Conservation (phyloP, 2,329 filamentous ascomycete species). For the Ophiostoma sp. region DNA sequence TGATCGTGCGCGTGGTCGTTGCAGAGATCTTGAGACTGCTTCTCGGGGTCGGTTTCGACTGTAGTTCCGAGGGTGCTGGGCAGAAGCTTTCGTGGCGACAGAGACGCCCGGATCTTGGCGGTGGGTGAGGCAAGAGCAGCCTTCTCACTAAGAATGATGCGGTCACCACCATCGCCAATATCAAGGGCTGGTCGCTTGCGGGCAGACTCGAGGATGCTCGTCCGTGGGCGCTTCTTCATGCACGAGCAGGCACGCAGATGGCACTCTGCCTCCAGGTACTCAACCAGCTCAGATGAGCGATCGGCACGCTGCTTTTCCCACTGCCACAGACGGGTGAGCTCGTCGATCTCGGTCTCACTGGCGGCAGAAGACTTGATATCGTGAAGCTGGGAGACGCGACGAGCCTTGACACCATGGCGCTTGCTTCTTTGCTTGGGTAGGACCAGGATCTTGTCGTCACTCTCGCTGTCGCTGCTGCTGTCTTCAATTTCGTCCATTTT, state of each 20-base stretch:
- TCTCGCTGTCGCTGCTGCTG: constrained; percentile 13
- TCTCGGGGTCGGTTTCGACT: not conserved
- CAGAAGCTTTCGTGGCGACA: constrained; percentile 29
- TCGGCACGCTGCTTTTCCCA: constrained; percentile 60
- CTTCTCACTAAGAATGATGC: constrained; percentile 40
- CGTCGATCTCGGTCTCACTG: constrained; percentile 55
- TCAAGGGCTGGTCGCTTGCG: constrained; percentile 36
- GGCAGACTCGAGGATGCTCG: constrained; percentile 31
- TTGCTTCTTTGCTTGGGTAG: constrained; percentile 54
- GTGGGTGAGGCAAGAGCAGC: constrained; percentile 25
- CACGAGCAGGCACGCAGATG: constrained; percentile 62
- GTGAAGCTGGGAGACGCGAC: constrained; percentile 40
- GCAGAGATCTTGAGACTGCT: not conserved
- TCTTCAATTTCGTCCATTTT: constrained; percentile 5
- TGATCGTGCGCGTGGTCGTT: not conserved
- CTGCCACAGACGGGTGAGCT: constrained; percentile 47
- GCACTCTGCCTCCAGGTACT: constrained; percentile 72
- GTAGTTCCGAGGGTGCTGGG: constrained; percentile 33
- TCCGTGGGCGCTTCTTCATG: constrained; percentile 38
- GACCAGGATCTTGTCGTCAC: constrained; percentile 34
- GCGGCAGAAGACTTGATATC: constrained; percentile 51
- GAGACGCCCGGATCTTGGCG: constrained; percentile 28
- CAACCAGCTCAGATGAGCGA: constrained; percentile 64
- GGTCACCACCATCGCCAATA: constrained; percentile 40
- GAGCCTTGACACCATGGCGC: constrained; percentile 41